A percentile compares a stretch with the other conserved stretches of the same genome.
phyloP scores from a whole-genome alignment of 163 green algal species.

The Chloromonas sp. region DNA sequence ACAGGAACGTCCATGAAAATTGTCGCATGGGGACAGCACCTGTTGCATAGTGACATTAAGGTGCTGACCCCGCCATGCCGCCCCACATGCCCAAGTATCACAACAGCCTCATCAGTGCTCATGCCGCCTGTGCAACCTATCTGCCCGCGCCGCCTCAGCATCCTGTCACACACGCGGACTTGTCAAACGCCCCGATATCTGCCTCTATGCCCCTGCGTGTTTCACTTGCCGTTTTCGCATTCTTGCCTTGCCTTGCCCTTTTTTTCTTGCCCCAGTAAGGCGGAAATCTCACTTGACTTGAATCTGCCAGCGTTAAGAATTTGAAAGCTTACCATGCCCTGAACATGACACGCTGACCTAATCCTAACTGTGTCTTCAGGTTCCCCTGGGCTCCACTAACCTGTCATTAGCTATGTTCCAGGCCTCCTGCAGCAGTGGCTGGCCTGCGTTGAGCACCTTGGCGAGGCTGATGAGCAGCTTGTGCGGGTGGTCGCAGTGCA shows the following conservation, averaged over 20 bases:
- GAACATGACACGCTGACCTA: background rate
- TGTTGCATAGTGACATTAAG: no score
- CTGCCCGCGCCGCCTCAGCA: no score
- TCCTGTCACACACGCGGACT: no score
- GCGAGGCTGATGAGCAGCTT: slow-evolving; percentile 85
- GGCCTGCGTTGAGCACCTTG: slow-evolving; percentile 40
- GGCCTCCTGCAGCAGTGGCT: slow-evolving; percentile 60
- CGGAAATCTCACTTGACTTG: background rate
- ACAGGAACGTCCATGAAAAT: no score
- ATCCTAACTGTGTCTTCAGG: background rate
- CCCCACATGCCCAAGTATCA: no score
- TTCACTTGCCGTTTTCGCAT: background rate
- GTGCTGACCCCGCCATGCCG: no score
- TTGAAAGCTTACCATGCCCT: background rate
- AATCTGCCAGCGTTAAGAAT: background rate
- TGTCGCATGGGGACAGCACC: no score
- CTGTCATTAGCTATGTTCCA: slow-evolving; percentile 92
- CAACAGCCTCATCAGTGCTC: no score
- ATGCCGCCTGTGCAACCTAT: no score
- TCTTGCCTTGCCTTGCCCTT: background rate
- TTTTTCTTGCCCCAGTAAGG: background rate
- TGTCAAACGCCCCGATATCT: no score
- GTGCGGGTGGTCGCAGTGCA: slow-evolving; percentile 87
- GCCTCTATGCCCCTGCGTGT: no score
- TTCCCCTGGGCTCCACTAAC: slow-evolving; percentile 14